These are phyloP conservation scores for Calonectria crousiana DNA, from an alignment of 2,329 filamentous ascomycete genomes.

Conservation along the genomic window DNA sequence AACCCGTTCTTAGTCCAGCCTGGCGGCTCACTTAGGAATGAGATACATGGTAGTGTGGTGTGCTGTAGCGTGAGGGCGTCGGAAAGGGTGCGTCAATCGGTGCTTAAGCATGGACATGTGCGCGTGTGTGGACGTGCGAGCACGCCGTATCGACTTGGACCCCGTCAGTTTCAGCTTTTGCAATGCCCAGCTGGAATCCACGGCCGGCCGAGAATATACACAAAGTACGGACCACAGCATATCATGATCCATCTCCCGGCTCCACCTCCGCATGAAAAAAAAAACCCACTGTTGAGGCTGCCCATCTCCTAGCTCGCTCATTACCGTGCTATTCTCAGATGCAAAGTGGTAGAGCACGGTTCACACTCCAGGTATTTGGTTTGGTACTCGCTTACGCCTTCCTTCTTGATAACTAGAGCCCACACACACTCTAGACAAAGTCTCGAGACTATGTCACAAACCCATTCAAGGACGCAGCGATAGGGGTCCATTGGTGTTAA, in stretches of 20 bases:
- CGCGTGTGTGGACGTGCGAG: neutral
- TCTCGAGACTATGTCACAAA: conserved; percentile 8
- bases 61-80: neutral
- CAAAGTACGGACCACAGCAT: neutral
- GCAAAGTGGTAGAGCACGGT: neutral
- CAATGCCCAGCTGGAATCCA: neutral
- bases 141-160: neutral
- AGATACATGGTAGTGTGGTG: neutral
- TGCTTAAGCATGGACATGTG: neutral
- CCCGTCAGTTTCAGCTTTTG: conserved; percentile 14
- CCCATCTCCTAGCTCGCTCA: neutral
- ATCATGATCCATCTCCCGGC: neutral
- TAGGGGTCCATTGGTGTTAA: conserved; percentile 1
- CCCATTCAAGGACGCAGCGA: conserved; percentile 6
- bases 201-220: neutral
- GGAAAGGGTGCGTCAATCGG: neutral
- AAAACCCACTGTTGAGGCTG: neutral
- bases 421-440: neutral
- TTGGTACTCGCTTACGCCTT: neutral
- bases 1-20: conserved; percentile 26
- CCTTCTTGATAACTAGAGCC: neutral
- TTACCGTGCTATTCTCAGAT: neutral
- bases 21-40: conserved; percentile 12
- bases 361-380: neutral
- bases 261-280: conserved; percentile 3